These are phyloP conservation scores for Heliamphora pulchella DNA, from an alignment of 179 eudicot genomes.

Conservation along the genomic window DNA sequence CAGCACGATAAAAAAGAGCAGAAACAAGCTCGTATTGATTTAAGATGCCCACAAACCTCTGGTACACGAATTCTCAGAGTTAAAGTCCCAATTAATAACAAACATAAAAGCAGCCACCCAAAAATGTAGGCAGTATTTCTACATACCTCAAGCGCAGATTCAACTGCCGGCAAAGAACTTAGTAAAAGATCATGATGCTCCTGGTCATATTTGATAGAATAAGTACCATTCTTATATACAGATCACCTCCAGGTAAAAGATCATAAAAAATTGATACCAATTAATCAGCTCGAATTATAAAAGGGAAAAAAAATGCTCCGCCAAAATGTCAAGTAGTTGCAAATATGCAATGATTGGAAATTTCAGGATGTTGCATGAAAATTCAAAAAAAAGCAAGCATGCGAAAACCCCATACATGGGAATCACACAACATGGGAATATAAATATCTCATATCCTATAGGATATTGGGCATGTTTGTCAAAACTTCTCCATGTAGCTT, in stretches of 20 bases:
- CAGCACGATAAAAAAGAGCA: constrained; percentile 57
- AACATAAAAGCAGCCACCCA: constrained; percentile 16
- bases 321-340: neutral
- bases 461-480: too few relatives aligned
- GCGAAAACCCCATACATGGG: neutral
- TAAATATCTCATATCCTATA: too few relatives aligned
- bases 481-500: too few relatives aligned
- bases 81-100: constrained; percentile 17
- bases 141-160: constrained; percentile 78
- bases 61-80: constrained; percentile 29
- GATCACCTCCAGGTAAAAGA: neutral
- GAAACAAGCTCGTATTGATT: constrained; percentile 79
- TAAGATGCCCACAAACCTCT: constrained; percentile 62
- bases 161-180: constrained; percentile 75
- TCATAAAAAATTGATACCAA: neutral
- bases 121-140: constrained; percentile 8
- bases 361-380: constrained; percentile 7
- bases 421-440: too few relatives aligned
- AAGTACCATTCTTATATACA: neutral
- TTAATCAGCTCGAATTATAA: neutral
- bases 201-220: constrained; percentile 35
- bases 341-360: constrained; percentile 1
- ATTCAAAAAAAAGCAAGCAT: constrained; percentile 13
- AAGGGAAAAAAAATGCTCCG: neutral
- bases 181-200: constrained; percentile 95